phyloP scores from a whole-genome alignment of 768 basidiomycete species.

The Sporobolomyces pararoseus region DNA sequence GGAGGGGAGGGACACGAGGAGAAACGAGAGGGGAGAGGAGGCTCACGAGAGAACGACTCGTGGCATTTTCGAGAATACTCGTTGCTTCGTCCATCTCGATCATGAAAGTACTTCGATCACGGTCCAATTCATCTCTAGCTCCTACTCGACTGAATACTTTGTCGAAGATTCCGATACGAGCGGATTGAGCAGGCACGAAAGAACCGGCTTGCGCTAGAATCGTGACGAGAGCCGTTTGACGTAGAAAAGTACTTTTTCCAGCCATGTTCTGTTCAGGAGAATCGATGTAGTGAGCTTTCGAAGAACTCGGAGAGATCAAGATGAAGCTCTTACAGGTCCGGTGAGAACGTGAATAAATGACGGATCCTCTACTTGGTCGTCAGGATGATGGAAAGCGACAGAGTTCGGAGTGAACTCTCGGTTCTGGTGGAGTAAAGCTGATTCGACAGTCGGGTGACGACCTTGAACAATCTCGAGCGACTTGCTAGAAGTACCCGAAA shows the following conservation, averaged over 20 bases:
- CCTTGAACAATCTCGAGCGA: slow-evolving; percentile 70
- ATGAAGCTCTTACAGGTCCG: slow-evolving; percentile 66
- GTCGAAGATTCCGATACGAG: slow-evolving; percentile 79
- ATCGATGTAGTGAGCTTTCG: neutral
- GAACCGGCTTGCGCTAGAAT: slow-evolving; percentile 89
- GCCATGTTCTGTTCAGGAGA: slow-evolving; percentile 45
- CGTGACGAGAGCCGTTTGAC: slow-evolving; percentile 82
- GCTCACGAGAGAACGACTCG: slow-evolving; percentile 72
- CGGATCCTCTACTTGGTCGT: slow-evolving; percentile 40
- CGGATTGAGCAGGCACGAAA: slow-evolving; percentile 83
- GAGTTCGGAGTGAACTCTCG: slow-evolving; percentile 83
- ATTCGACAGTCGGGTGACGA: slow-evolving; percentile 88
- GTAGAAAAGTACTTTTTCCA: slow-evolving; percentile 81
- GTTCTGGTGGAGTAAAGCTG: slow-evolving; percentile 68
- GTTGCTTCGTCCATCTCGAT: slow-evolving; percentile 96
- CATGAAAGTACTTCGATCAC: slow-evolving; percentile 94
- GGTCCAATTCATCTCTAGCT: slow-evolving; percentile 88
- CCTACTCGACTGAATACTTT: slow-evolving; percentile 90
- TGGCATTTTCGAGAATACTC: slow-evolving; percentile 80
- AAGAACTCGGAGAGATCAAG: no score
- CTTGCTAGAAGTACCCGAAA: no score
- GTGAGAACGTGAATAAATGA: slow-evolving; percentile 76
- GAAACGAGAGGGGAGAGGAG: neutral
- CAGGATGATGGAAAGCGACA: slow-evolving; percentile 57
- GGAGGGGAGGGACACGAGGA: neutral